phyloP scores from a whole-genome alignment of 2,329 filamentous ascomycete genomes.

The Cytospora paraplurivora region DNA sequence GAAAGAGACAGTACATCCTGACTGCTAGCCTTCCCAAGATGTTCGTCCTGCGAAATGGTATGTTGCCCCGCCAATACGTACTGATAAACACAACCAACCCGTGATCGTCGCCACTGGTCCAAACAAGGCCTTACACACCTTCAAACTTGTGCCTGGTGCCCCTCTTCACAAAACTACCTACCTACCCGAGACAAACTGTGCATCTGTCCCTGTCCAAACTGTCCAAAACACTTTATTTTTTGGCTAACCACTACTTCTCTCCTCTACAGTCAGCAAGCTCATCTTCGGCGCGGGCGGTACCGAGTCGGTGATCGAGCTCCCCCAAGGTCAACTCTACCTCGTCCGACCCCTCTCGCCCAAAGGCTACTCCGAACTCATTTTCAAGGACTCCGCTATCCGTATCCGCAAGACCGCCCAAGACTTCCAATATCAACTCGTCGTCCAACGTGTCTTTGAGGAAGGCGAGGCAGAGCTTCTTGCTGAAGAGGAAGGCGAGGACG shows the following conservation, averaged over 20 bases:
- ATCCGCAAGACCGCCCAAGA: conserved; percentile 93
- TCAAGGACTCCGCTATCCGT: conserved; percentile 91
- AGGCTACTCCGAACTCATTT: conserved; percentile 97
- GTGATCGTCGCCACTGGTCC: conserved; percentile 16
- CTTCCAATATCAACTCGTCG: conserved; percentile 94
- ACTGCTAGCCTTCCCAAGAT: conserved; percentile 34
- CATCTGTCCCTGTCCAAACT: too few relatives aligned
- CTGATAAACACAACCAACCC: conserved; percentile 19
- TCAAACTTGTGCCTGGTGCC: background rate
- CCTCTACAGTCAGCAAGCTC: conserved; percentile 75
- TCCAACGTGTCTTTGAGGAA: conserved; percentile 96
- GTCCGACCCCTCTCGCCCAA: conserved; percentile 94
- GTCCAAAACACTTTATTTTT: background rate
- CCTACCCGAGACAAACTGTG: too few relatives aligned
- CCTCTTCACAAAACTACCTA: background rate
- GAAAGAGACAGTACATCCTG: conserved; percentile 7
- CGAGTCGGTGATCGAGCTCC: conserved; percentile 90
- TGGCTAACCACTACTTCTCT: background rate
- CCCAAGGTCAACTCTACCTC: conserved; percentile 95
- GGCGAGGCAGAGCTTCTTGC: conserved; percentile 90
- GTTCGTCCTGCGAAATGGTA: conserved; percentile 48
- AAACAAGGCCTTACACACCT: background rate
- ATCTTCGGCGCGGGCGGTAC: conserved; percentile 87
- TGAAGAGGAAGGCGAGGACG: conserved; percentile 86
- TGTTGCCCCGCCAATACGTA: conserved; percentile 30